phyloP scores from a whole-genome alignment of 257 asterid genomes.

The Fraxinus quadrangulata region DNA sequence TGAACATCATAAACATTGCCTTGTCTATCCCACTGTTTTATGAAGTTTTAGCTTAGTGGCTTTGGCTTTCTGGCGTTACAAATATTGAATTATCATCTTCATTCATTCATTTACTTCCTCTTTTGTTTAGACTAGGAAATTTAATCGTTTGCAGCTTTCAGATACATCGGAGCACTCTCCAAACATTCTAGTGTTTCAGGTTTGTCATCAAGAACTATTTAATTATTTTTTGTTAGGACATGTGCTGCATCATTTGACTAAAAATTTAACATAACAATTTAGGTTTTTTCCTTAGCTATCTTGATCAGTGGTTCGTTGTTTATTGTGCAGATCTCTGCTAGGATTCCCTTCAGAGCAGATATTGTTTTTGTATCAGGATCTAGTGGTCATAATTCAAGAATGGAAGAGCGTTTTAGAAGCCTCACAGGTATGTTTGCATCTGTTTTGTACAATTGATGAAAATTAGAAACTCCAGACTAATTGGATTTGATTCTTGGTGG shows the following conservation, averaged over 20 bases:
- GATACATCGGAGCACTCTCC: conserved; percentile 76
- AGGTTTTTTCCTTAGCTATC: conserved; percentile 15
- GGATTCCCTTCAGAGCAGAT: conserved; percentile 74
- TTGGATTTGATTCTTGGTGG: not conserved
- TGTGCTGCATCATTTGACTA: conserved; percentile 9
- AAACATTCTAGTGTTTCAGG: conserved; percentile 94
- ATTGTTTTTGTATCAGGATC: conserved; percentile 72
- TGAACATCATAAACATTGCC: conserved; percentile 27
- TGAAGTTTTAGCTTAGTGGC: conserved; percentile 13
- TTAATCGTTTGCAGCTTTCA: conserved; percentile 79
- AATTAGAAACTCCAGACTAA: not conserved
- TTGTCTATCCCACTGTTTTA: conserved; percentile 22
- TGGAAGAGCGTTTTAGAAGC: conserved; percentile 56
- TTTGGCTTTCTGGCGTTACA: conserved; percentile 16
- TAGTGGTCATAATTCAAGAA: conserved; percentile 47
- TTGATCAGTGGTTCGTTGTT: conserved; percentile 23
- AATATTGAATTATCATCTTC: conserved; percentile 10
- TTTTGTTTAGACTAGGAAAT: conserved; percentile 58
- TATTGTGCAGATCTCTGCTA: conserved; percentile 78
- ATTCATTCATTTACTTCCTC: not conserved
- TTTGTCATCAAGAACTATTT: conserved; percentile 28
- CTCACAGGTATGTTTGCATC: conserved; percentile 55
- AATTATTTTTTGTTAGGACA: not conserved
- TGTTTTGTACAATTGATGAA: conserved; percentile 4
- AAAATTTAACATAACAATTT: not conserved